These are phyloP conservation scores for Fraxinus platypoda DNA, from an alignment of 305 asterid species.

Conservation along the genomic window DNA sequence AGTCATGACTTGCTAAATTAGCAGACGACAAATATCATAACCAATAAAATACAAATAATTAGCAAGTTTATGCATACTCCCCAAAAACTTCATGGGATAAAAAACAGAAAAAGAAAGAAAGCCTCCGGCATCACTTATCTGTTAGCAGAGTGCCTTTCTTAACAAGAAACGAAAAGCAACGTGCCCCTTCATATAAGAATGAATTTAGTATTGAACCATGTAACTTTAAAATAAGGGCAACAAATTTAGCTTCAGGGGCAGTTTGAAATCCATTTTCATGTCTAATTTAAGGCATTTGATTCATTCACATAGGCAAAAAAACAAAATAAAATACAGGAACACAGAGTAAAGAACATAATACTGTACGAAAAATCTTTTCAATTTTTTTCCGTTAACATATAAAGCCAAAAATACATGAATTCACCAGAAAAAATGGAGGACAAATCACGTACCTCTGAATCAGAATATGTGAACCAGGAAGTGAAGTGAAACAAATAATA, in stretches of 20 bases:
- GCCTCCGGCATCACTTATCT: background rate
- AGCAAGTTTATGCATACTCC: background rate
- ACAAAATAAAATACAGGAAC: background rate
- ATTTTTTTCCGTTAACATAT: background rate
- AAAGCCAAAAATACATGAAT: background rate
- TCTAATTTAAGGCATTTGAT: background rate
- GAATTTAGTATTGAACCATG: background rate
- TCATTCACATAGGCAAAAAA: background rate
- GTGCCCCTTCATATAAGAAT: background rate
- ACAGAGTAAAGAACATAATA: background rate
- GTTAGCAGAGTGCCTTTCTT: background rate
- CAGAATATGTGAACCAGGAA: background rate
- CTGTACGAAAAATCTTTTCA: background rate
- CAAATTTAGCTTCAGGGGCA: background rate
- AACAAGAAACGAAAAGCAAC: background rate
- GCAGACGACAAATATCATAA: background rate
- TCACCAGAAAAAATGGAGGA: background rate
- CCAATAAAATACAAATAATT: background rate
- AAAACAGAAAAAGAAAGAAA: background rate
- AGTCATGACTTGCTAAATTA: background rate
- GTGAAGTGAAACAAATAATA: background rate
- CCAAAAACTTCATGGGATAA: background rate
- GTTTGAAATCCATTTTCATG: background rate
- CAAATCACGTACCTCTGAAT: background rate
- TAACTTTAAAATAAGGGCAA: background rate